phyloP scores from a whole-genome alignment of 257 asterid genomes.

The Fraxinus americana region DNA sequence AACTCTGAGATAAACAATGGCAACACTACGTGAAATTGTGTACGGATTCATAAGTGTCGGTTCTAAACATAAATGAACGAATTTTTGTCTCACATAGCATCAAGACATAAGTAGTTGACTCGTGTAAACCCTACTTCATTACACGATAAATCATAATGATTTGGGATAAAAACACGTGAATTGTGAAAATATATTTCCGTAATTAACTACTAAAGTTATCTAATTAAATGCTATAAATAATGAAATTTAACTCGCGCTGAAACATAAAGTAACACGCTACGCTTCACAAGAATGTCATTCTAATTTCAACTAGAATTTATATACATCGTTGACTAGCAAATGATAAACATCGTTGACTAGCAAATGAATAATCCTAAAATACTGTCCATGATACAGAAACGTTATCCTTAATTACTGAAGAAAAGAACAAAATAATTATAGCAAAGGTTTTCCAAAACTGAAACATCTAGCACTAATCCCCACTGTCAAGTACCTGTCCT shows the following conservation, averaged over 20 bases:
- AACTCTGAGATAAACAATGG: background rate
- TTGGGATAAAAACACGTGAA: no score
- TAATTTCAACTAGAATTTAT: no score
- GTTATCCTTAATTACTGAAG: background rate
- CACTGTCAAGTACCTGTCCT: conserved; percentile 37
- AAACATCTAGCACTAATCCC: background rate
- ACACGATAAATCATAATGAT: no score
- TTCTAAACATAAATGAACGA: no score
- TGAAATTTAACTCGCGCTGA: background rate
- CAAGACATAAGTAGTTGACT: background rate
- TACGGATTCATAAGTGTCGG: no score
- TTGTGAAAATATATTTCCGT: no score
- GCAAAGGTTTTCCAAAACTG: background rate
- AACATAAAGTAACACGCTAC: no score
- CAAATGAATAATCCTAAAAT: background rate
- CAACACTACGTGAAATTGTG: no score
- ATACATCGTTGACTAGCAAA: no score
- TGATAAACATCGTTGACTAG: no score
- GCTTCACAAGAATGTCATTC: no score
- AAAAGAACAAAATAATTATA: background rate
- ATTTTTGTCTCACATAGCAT: background rate
- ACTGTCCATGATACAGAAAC: background rate
- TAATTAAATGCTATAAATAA: conserved; percentile 19
- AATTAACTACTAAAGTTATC: background rate
- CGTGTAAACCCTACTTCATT: background rate